Conservation (phyloP, 495 filamentous ascomycete genomes). For the Hyaloscypha bicolor region DNA sequence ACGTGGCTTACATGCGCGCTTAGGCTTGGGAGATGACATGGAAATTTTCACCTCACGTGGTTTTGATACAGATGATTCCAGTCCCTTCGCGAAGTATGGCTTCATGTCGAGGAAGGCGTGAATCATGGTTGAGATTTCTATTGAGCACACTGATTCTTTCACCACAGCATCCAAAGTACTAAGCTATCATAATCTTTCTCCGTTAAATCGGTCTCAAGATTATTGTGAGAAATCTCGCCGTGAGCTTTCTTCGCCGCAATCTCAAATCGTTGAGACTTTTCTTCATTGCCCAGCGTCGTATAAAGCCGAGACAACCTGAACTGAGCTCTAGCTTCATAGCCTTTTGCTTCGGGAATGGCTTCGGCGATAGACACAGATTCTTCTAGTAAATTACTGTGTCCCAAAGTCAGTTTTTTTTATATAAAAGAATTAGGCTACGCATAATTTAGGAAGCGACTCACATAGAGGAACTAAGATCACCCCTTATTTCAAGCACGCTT, state of each 20-base stretch:
- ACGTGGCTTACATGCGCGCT: background rate
- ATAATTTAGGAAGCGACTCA: too few species aligned
- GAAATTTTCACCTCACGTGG: background rate
- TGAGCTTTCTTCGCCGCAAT: background rate
- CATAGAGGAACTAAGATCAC: too few species aligned
- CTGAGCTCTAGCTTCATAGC: too few species aligned
- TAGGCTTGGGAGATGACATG: background rate
- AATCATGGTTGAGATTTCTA: background rate
- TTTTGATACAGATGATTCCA: background rate
- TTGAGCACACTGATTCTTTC: background rate
- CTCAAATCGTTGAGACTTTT: too few species aligned
- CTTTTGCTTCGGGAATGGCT: too few species aligned
- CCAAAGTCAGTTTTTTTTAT: too few species aligned
- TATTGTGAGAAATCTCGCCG: background rate
- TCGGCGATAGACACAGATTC: too few species aligned
- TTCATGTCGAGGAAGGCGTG: background rate
- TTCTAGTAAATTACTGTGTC: too few species aligned
- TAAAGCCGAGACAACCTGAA: too few species aligned
- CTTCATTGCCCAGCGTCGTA: too few species aligned
- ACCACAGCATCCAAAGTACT: conserved; percentile 2
- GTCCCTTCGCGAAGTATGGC: background rate
- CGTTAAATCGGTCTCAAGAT: background rate
- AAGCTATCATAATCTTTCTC: conserved; percentile 1
- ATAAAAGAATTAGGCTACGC: too few species aligned
- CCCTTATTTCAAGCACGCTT: too few species aligned